Conservation (phyloP, 2,329 filamentous ascomycete genomes). For the Colletotrichum lini region DNA sequence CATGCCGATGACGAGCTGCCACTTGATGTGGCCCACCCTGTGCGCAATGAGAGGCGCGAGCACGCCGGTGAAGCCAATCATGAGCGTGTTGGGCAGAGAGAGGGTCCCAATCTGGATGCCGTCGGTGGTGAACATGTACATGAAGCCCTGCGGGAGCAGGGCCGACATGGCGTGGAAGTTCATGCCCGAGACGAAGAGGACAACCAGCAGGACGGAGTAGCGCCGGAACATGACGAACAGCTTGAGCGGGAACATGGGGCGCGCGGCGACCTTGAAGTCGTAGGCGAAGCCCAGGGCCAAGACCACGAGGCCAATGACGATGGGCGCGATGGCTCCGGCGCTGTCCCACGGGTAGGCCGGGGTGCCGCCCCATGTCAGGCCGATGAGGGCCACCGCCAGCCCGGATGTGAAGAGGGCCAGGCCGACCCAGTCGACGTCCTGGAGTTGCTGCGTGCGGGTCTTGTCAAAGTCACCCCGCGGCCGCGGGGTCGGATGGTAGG, state of each 20-base stretch:
- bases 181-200: constrained; percentile 52
- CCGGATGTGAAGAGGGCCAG: constrained; percentile 44
- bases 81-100: constrained; percentile 31
- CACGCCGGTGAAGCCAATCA: constrained; percentile 32
- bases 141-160: constrained; percentile 48
- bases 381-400: constrained; percentile 45
- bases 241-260: constrained; percentile 47
- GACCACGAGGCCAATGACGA: constrained; percentile 43
- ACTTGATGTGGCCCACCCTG: constrained; percentile 49
- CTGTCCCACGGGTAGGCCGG: constrained; percentile 40
- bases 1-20: constrained; percentile 50
- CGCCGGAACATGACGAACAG: constrained; percentile 50
- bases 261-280: constrained; percentile 45
- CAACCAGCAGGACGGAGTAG: constrained; percentile 49
- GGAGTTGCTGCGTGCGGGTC: constrained; percentile 49
- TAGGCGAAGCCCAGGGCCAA: constrained; percentile 44
- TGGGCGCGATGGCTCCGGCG: constrained; percentile 41
- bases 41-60: constrained; percentile 50
- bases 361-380: constrained; percentile 44
- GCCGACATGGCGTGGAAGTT: constrained; percentile 48
- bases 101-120: constrained; percentile 47
- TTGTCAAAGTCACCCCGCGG: constrained; percentile 49
- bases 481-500: constrained; percentile 47
- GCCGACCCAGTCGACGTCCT: constrained; percentile 50
- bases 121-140: constrained; percentile 52